A percentile compares a stretch with the other conserved stretches of the same genome.
phyloP scores from a whole-genome alignment of 2,329 filamentous ascomycete genomes.

The Paracoccidioides brasiliensis region DNA sequence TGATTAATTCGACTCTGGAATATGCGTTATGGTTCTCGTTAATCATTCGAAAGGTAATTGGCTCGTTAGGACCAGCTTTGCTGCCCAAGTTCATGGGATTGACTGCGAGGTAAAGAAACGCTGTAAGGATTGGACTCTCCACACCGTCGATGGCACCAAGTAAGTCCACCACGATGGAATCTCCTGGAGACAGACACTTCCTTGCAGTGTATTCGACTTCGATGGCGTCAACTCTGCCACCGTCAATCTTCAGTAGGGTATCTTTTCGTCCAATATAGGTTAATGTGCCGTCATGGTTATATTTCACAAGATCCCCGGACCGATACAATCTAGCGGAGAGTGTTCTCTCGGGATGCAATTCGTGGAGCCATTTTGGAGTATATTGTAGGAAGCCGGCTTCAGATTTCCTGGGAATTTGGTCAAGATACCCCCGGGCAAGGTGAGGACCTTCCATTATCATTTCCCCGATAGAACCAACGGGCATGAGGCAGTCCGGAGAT shows the following conservation, averaged over 20 bases:
- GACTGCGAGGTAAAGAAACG: background rate
- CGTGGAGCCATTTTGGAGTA: slow-evolving; percentile 43
- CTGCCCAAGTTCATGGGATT: slow-evolving; percentile 1
- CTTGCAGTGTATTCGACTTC: slow-evolving; percentile 56
- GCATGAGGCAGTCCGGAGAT: slow-evolving; percentile 20
- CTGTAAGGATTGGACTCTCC: background rate
- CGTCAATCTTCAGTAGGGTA: slow-evolving; percentile 71
- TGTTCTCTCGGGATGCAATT: slow-evolving; percentile 31
- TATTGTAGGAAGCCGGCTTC: slow-evolving; percentile 32
- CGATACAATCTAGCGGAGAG: slow-evolving; percentile 59
- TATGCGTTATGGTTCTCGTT: background rate
- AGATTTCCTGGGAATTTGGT: slow-evolving; percentile 24
- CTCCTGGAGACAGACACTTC: background rate
- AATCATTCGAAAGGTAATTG: background rate
- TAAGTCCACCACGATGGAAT: background rate
- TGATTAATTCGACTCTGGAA: background rate
- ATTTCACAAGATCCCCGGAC: slow-evolving; percentile 68
- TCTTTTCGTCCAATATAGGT: slow-evolving; percentile 71
- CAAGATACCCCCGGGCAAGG: slow-evolving; percentile 29
- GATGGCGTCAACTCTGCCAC: slow-evolving; percentile 70
- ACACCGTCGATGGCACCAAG: background rate
- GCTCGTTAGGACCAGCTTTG: background rate
- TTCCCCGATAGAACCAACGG: slow-evolving; percentile 26
- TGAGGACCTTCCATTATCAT: slow-evolving; percentile 27
- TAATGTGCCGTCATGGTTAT: slow-evolving; percentile 53